phyloP scores from a whole-genome alignment of 331 rosid species.

The Cydonia oblonga region DNA sequence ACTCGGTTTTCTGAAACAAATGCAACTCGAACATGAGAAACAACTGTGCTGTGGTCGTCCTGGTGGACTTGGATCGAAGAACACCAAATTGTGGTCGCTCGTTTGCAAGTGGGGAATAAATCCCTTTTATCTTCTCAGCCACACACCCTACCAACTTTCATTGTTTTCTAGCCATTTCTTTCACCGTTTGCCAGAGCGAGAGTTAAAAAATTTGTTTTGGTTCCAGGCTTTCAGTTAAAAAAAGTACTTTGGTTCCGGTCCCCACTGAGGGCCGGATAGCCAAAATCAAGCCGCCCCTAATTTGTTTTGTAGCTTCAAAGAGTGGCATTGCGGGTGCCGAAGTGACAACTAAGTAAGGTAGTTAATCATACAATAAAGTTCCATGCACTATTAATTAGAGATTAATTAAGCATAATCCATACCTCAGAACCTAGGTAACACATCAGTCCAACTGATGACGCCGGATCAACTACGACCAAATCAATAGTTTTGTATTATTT shows the following conservation, averaged over 20 bases:
- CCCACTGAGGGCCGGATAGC: neutral
- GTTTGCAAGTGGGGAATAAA: neutral
- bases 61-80: neutral
- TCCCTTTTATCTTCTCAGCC: neutral
- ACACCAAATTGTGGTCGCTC: neutral
- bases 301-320: neutral
- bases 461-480: neutral
- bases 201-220: neutral
- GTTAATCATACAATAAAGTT: neutral
- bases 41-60: no score
- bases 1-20: no score
- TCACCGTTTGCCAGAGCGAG: neutral
- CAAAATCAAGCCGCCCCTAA: neutral
- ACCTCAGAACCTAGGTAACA: neutral
- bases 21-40: no score
- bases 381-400: neutral
- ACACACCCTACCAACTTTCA: neutral
- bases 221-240: neutral
- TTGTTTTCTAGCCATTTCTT: neutral
- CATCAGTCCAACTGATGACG: neutral
- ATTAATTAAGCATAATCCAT: neutral
- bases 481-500: no score
- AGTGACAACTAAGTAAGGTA: neutral
- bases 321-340: neutral
- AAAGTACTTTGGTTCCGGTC: no score